These are phyloP conservation scores for Pythium rishiriense DNA, from an alignment of 352 stramenopile species.

Conservation along the genomic window DNA sequence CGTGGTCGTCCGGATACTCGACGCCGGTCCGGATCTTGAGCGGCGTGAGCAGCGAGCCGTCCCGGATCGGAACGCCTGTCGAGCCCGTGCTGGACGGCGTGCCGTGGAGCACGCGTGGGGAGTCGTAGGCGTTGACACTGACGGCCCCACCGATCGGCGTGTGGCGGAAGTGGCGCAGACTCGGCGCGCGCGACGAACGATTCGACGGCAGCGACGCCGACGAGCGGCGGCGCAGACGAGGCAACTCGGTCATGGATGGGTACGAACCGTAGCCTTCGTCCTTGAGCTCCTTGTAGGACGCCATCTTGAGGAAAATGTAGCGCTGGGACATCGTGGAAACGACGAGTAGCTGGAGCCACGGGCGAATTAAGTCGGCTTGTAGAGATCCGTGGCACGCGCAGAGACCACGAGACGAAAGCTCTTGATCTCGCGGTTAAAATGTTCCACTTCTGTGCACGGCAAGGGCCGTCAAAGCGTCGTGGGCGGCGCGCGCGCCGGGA, in stretches of 20 bases:
- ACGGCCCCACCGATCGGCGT: not conserved
- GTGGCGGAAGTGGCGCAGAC: slow-evolving; percentile 17
- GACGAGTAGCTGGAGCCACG: not conserved
- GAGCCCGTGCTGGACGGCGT: slow-evolving; percentile 13
- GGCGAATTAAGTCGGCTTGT: not conserved
- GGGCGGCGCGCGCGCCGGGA: not conserved
- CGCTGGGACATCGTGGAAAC: slow-evolving; percentile 41
- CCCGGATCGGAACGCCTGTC: slow-evolving; percentile 10
- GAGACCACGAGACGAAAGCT: slow-evolving; percentile 3
- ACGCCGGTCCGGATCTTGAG: slow-evolving; percentile 5
- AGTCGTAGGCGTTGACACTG: slow-evolving; percentile 17
- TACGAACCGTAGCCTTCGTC: slow-evolving; percentile 30
- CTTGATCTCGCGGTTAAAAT: slow-evolving; percentile 5
- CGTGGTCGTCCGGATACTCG: slow-evolving; percentile 9
- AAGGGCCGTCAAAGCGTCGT: not conserved
- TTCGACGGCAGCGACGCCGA: slow-evolving; percentile 29
- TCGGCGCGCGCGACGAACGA: slow-evolving; percentile 19
- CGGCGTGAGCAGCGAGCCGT: slow-evolving; percentile 6
- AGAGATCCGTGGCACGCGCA: not conserved
- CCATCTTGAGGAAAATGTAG: slow-evolving; percentile 52
- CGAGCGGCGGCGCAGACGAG: slow-evolving; percentile 23
- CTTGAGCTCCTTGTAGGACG: slow-evolving; percentile 37
- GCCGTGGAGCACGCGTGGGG: not conserved
- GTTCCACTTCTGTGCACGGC: too few relatives aligned
- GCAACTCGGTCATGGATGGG: not conserved